These are phyloP conservation scores for Ascoidea rubescens DNA, from an alignment of 805 yeast genomes.

Conservation along the genomic window DNA sequence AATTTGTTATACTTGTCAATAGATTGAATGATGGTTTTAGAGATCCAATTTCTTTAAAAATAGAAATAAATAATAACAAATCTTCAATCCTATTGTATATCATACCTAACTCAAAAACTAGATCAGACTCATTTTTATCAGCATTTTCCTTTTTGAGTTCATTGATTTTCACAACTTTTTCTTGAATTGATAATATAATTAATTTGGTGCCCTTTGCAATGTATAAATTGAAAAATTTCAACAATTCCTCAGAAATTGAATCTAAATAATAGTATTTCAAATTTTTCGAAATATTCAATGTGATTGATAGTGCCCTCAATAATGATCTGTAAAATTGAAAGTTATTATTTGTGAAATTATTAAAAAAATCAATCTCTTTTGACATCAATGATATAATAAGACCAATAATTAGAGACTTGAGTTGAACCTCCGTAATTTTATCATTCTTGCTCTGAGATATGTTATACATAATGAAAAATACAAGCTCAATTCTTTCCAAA, in stretches of 20 bases:
- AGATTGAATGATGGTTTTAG: conserved; percentile 27
- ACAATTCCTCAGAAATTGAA: conserved; percentile 35
- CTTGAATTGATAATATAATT: conserved; percentile 33
- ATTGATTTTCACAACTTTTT: neutral
- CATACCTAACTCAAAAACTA: neutral
- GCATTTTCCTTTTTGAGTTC: neutral
- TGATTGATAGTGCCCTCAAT: conserved; percentile 40
- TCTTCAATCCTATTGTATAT: conserved; percentile 45
- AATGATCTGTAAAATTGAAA: conserved; percentile 40
- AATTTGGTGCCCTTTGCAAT: conserved; percentile 54
- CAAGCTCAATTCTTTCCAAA: conserved; percentile 51
- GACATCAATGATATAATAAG: conserved; percentile 33
- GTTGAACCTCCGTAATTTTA: conserved; percentile 10
- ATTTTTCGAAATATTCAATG: conserved; percentile 28
- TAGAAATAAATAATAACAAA: conserved; percentile 42
- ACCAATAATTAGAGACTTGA: conserved; percentile 15
- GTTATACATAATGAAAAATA: conserved; percentile 31
- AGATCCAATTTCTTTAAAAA: conserved; percentile 46
- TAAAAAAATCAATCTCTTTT: conserved; percentile 31
- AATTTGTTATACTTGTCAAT: conserved; percentile 28
- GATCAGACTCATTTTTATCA: neutral
- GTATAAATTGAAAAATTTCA: conserved; percentile 46
- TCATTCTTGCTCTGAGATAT: conserved; percentile 13
- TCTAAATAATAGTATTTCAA: conserved; percentile 26
- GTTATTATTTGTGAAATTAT: conserved; percentile 24